Base-by-base conservation (phyloP, 345 rosid genomes). In the Boechera divaricarpa region DNA sequence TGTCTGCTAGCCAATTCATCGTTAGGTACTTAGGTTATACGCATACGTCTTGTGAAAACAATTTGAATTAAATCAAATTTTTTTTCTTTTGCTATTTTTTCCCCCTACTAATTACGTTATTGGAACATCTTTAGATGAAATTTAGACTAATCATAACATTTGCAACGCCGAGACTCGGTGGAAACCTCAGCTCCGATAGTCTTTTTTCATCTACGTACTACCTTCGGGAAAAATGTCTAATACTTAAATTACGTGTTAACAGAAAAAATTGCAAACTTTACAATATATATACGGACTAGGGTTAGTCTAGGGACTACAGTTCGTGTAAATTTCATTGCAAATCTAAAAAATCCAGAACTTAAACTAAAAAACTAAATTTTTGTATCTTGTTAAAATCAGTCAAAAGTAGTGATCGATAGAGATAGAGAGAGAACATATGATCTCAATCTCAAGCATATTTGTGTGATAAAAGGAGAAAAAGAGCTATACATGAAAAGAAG, bases 401-500 rank as follows among this genome's bases (percentile, higher is more conserved):
- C 74, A 60, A 60, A 75, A 49, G 60, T 62, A 60, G 29, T 72
- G 76, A 61, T 60, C 35, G 42, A 29, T 55, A 2, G 42, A 56
- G 63, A 42, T 29, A 69, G 60, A 31, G 38, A 55, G 71, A 10
- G 11, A 16, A 10, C 6, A 52, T 65, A 52, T 60, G 69, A 77
- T 45, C 15, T 44, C 16, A 65, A 56, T 35, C 35, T 35, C 67
- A 38, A 58, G 68, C 67, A 77, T 71, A 63, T 58, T 39, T 77
- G 39, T 65, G 56, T 71, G 73, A 71, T 65, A 77, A 57, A 71
- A 72, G 81, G 60, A 63, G 58, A 55, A 71, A 16, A 29, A 12
- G 81, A 65, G 54, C 4, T 18, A 39, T 21, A 74, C 77, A 57
- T 71, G 77, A 77, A 77, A 77, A 70, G 76, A 77, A 71, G 61